Evolutionary conservation across 345 rosid genomes (phyloP), one percentile per base, ranked within the genome.

Genomic region (Trapa bicornis): DNA sequence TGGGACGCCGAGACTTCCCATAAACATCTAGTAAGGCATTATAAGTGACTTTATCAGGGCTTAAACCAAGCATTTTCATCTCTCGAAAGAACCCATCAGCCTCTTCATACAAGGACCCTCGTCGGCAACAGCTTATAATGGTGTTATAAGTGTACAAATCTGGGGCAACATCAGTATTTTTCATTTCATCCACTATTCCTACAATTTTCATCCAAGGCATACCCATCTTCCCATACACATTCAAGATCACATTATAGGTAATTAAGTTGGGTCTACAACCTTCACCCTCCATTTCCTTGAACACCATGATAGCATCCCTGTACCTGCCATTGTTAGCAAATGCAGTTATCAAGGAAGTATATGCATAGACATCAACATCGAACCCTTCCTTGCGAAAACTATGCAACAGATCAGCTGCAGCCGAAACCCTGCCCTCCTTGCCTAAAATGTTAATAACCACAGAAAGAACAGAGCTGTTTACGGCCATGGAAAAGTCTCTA

Each of bases 171-270:
- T 89, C 92, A 1, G 80, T 70, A 33, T 63, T 77, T 81, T 83
- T 86, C 88, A 94, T 94, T 60, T 77, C 83, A 62, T 86, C 80
- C 10, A 86, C 79, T 32, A 90, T 81, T 61, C 77, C 83, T 15
- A 54, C 76, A 65, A 87, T 81, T 82, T 85, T 87, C 75, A 74
- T 86, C 99, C 99, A 94, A n/a, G 89, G 85, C 92, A 86, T 89
- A 53, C 96, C 99, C 96, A 94, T 89, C 79, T 94, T 89, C 52
- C 99, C 97, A 74, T 83, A 85, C 70, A 87, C 89, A 76, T 94
- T 83, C 78, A 94, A 70, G 60, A 89, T 72, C 64, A 94, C 89
- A 73, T 94, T 94, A 66, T 94, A 91, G 56, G 97, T 91, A 6
- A 91, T 82, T 84, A 94, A 77, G 75, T 91, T 91, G 7, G 96